Evolutionary conservation across 129 eudicot species (phyloP), one percentile per base, ranked within the genome.

Genomic region (Apium graveolens): DNA sequence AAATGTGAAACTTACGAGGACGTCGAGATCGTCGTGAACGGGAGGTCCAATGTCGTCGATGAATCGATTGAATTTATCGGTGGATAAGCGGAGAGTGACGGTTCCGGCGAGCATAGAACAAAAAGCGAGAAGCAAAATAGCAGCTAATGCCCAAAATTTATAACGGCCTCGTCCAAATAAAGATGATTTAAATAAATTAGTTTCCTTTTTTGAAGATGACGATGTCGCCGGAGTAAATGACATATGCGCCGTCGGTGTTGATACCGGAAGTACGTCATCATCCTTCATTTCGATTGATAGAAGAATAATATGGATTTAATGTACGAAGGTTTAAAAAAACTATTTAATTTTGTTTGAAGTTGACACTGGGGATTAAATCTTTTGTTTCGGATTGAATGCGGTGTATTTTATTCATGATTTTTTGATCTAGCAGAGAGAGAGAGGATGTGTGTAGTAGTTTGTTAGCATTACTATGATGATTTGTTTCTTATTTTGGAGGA

Each of bases 71-170:
- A 93, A 93, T 57, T 88, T 84, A n/a, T 88, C 97, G 80, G 89
- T 91, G 83, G 98, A 95, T 84, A 89, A 86, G 7, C 96, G 92
- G 76, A 95, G 98, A 44, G 93, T 85, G 84, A 88, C 97, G 73
- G 98, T 89, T 32, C 97, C 97, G 81, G 97, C 84, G 69, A 91
- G 86, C 90, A 91, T 90, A 5, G 98, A 95, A 91, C 97, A 95
- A 79, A 91, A 91, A 7, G 98, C 96, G 12, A 91, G 83, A 72
- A 95, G 85, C 38, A 91, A 70, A 75, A 95, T 95, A 74, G 92
- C 98, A 65, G 96, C 89, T 75, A 95, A 78, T 29, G 92, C 92
- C 92, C 92, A 95, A 49, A 90, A 90, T 71, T 90, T 95, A 87
- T 90, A 91, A 24, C 98, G 90, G 65, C 94, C 97, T 76, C 90